These are phyloP conservation scores for Petunia axillaris DNA, from an alignment of 257 asterid species.

Conservation along the genomic window DNA sequence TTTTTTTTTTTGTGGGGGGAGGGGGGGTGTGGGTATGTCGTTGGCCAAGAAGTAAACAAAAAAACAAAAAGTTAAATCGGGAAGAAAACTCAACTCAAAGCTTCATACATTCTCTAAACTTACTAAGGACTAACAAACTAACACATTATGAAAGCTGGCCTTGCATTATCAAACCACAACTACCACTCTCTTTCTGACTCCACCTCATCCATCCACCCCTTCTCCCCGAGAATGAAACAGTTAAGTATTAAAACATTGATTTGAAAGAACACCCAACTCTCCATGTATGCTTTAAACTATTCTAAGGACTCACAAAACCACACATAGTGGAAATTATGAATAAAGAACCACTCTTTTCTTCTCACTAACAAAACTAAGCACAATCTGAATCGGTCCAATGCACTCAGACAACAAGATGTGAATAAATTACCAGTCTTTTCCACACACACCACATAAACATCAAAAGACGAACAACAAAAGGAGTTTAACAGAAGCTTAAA, in stretches of 20 bases:
- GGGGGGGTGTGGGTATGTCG: neutral
- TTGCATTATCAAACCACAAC: neutral
- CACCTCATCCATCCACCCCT: neutral
- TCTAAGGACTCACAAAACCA: neutral
- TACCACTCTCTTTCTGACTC: neutral
- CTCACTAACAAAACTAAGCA: neutral
- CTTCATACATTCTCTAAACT: neutral
- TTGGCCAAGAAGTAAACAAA: too few relatives aligned
- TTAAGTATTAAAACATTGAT: neutral
- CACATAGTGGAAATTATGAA: neutral
- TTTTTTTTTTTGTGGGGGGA: too few relatives aligned
- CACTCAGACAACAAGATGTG: too few relatives aligned
- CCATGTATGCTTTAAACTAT: neutral
- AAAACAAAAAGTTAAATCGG: neutral
- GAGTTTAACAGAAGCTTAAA: neutral
- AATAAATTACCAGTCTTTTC: neutral
- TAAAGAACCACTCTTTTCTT: neutral
- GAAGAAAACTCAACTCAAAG: neutral
- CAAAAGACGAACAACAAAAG: neutral
- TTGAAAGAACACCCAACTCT: neutral
- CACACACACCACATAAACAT: neutral
- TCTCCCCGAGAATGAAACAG: neutral
- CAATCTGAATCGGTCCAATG: too few relatives aligned
- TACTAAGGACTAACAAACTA: neutral
- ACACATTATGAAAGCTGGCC: neutral